These are phyloP conservation scores for Bryoerythrophyllum caledonicum DNA, from an alignment of 225 moss, liverwort and hornwort genomes.

Conservation along the genomic window DNA sequence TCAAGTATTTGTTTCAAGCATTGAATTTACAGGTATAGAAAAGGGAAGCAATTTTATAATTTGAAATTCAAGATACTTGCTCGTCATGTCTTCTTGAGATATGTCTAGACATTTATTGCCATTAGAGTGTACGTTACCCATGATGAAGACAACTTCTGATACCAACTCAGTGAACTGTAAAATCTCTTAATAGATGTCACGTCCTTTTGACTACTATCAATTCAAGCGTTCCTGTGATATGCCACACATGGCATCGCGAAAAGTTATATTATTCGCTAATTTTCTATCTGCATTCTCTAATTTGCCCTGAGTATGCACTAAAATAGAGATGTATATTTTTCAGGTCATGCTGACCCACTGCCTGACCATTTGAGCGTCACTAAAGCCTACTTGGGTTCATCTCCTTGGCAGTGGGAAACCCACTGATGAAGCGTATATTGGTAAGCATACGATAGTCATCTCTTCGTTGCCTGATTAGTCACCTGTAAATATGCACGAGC, in stretches of 20 bases:
- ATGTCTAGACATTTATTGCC: neutral
- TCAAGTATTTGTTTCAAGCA: neutral
- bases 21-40: neutral
- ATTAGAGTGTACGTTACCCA: neutral
- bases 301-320: neutral
- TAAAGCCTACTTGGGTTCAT: too few relatives aligned
- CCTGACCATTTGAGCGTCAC: too few relatives aligned
- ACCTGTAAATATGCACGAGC: neutral
- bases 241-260: neutral
- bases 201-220: neutral
- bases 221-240: neutral
- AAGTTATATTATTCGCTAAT: neutral
- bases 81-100: neutral
- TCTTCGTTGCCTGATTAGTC: neutral
- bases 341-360: neutral
- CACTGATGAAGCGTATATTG: neutral
- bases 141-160: neutral
- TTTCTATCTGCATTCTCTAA: neutral
- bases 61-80: neutral
- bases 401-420: too few relatives aligned
- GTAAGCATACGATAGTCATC: neutral
- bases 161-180: neutral
- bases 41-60: neutral
- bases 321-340: neutral
- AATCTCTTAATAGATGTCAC: neutral